Evolutionary conservation across 768 basidiomycete genomes (phyloP).

Genomic region (Leccinum subgranulosum): DNA sequence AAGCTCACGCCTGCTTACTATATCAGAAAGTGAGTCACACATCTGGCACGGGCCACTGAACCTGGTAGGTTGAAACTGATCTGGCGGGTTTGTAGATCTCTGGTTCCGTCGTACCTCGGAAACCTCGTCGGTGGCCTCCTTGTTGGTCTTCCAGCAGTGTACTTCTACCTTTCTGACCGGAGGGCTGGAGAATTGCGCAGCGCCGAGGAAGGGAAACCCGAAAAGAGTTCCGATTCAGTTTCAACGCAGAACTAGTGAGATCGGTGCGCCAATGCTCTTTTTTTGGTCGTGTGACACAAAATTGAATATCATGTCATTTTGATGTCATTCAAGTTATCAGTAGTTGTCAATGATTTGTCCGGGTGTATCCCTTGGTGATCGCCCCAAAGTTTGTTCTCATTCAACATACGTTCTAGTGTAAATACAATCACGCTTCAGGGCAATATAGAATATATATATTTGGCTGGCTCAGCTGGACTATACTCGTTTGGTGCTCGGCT

Average conservation of each 20-base stretch:
- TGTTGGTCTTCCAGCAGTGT: constrained; percentile 61
- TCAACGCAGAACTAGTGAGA: constrained; percentile 1
- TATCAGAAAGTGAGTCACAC: constrained; percentile 56
- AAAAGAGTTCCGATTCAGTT: constrained; percentile 7
- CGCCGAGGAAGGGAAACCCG: constrained; percentile 36
- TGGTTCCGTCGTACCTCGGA: constrained; percentile 63
- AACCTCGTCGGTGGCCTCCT: constrained; percentile 65
- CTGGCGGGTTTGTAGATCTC: constrained; percentile 37
- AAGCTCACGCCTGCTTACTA: constrained; percentile 44
- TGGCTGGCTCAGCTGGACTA: too few species aligned
- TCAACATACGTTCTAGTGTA: background rate
- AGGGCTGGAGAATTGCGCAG: constrained; percentile 34
- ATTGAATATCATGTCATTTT: background rate
- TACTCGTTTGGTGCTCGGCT: too few species aligned
- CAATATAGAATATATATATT: background rate
- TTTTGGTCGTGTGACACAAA: background rate
- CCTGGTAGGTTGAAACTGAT: background rate
- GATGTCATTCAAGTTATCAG: background rate
- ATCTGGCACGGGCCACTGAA: background rate
- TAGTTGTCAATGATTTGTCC: background rate
- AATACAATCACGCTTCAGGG: background rate
- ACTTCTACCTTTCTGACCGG: constrained; percentile 60
- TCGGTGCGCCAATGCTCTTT: background rate
- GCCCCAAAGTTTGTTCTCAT: background rate
- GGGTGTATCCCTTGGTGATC: background rate